Evolutionary conservation across 1,284 basidiomycete species (phyloP).

Genomic region (Microstroma glucosiphilum): DNA sequence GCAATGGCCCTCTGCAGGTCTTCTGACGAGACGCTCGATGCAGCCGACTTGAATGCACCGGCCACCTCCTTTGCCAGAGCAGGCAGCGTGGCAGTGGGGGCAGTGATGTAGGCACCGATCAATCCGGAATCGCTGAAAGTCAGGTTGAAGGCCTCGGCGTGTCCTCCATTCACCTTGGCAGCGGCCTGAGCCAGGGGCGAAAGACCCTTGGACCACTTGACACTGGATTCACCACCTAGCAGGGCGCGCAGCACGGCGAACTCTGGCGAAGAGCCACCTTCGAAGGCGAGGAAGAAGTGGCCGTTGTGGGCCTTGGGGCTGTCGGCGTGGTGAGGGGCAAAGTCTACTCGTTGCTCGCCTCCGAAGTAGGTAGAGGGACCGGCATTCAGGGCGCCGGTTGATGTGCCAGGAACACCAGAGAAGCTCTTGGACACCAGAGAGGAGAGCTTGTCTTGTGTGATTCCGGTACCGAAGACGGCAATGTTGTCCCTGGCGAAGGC

Average conservation of each 20-base stretch:
- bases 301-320: conserved; percentile 30
- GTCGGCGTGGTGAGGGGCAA: conserved; percentile 36
- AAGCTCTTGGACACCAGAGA: conserved; percentile 38
- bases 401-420: conserved; percentile 23
- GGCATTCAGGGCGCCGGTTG: conserved; percentile 16
- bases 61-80: conserved; percentile 30
- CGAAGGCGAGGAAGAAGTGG: conserved; percentile 47
- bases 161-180: conserved; percentile 25
- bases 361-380: conserved; percentile 46
- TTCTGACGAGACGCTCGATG: conserved; percentile 26
- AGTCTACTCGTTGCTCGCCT: conserved; percentile 44
- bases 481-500: conserved; percentile 47
- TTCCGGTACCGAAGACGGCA: conserved; percentile 44
- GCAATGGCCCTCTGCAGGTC: conserved; percentile 41
- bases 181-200: conserved; percentile 36
- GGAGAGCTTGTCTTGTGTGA: conserved; percentile 31
- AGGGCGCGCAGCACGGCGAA: conserved; percentile 44
- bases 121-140: conserved; percentile 42
- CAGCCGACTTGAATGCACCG: conserved; percentile 39
- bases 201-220: conserved; percentile 46
- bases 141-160: conserved; percentile 44
- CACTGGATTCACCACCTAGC: conserved; percentile 41
- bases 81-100: conserved; percentile 29
- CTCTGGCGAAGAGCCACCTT: conserved; percentile 35
- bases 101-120: conserved; percentile 43